A percentile compares a stretch with the other conserved stretches of the same genome.
Conservation (phyloP, 106 monocot genomes). For the Dendrobium huoshanense region DNA sequence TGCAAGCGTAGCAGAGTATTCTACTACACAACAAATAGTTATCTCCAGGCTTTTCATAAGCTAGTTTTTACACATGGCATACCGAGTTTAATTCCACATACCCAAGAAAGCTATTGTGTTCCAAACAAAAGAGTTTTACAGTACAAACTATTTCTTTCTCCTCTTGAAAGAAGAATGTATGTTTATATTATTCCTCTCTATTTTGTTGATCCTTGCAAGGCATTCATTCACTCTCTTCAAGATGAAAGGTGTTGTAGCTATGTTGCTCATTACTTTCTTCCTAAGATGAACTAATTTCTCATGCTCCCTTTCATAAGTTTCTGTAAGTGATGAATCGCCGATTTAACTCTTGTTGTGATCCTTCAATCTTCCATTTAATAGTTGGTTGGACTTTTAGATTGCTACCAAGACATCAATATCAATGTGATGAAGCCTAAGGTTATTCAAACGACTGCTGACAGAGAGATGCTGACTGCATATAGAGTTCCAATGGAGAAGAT, state of each 20-base stretch:
- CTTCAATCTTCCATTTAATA: too few species aligned
- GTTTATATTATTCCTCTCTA: slow-evolving; percentile 22
- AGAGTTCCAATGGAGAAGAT: slow-evolving; percentile 1
- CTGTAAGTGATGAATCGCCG: slow-evolving; percentile 4
- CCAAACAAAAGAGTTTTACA: too few species aligned
- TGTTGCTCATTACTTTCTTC: slow-evolving; percentile 35
- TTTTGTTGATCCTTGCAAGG: slow-evolving; percentile 40
- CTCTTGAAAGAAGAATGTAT: slow-evolving; percentile 41
- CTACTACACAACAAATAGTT: too few species aligned
- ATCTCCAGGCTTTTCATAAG: too few species aligned
- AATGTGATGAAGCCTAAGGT: slow-evolving; percentile 46
- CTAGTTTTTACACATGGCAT: too few species aligned
- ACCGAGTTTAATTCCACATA: too few species aligned
- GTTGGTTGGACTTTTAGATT: slow-evolving; percentile 1
- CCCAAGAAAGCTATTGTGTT: too few species aligned
- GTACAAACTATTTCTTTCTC: slow-evolving; percentile 6
- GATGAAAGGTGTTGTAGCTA: slow-evolving; percentile 34
- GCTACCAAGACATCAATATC: slow-evolving; percentile 40
- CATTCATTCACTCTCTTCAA: slow-evolving; percentile 63
- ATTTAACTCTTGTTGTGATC: not conserved
- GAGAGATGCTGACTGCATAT: slow-evolving; percentile 43
- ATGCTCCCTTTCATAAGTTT: slow-evolving; percentile 26
- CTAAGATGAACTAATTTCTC: slow-evolving; percentile 38
- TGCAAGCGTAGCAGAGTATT: too few species aligned
- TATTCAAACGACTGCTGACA: slow-evolving; percentile 45